phyloP scores from a whole-genome alignment of 2,329 filamentous ascomycete genomes.

The Neonectria sp. region DNA sequence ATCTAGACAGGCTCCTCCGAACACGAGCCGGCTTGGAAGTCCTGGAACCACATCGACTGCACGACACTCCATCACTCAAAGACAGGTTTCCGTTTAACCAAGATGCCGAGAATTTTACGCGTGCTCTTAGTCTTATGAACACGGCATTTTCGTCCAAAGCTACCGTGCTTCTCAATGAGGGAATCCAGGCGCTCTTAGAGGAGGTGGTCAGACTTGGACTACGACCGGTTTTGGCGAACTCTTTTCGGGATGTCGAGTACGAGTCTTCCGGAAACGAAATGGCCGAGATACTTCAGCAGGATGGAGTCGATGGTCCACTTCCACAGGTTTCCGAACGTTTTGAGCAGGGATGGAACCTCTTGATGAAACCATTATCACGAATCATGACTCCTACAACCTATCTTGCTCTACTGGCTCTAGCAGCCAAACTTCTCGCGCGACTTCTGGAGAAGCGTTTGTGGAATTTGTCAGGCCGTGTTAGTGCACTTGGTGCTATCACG shows the following conservation, averaged over 20 bases:
- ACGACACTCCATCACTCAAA: neutral
- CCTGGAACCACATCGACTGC: neutral
- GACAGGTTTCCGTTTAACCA: neutral
- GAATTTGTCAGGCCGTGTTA: slow-evolving; percentile 4
- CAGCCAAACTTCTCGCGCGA: neutral
- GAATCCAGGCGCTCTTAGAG: slow-evolving; percentile 1
- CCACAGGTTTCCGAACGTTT: slow-evolving; percentile 10
- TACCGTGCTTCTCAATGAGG: slow-evolving; percentile 5
- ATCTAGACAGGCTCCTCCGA: slow-evolving; percentile 66
- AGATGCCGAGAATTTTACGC: neutral
- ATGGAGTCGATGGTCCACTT: neutral
- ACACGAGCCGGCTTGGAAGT: neutral
- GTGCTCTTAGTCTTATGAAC: neutral
- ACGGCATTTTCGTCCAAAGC: neutral
- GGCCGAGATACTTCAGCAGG: neutral
- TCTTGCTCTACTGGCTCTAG: neutral
- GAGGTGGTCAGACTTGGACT: slow-evolving; percentile 7
- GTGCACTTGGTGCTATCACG: slow-evolving; percentile 3
- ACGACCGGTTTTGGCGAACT: neutral
- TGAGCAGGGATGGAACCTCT: slow-evolving; percentile 1
- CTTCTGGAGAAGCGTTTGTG: slow-evolving; percentile 9
- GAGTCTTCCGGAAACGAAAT: neutral
- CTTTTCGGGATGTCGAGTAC: neutral
- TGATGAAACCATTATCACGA: slow-evolving; percentile 11
- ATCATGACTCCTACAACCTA: slow-evolving; percentile 8